These are phyloP conservation scores for Aspergillus nanangensis DNA, from an alignment of 495 filamentous ascomycete species.

Conservation along the genomic window DNA sequence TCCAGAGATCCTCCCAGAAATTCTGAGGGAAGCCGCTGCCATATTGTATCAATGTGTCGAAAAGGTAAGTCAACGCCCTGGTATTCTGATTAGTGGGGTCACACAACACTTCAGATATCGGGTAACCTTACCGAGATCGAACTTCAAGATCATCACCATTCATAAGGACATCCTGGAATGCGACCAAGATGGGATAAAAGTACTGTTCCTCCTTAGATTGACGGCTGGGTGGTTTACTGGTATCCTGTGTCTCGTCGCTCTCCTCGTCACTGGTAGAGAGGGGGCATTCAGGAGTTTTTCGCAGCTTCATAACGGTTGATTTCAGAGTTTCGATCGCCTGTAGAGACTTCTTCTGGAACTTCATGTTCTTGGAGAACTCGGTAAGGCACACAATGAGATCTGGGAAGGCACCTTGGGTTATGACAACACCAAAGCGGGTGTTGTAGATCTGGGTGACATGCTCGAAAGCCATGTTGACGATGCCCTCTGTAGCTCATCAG, in stretches of 20 bases:
- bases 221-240: constrained; percentile 44
- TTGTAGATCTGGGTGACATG: constrained; percentile 98
- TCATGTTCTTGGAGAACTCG: constrained; percentile 96
- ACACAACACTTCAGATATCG: not conserved
- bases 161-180: constrained; percentile 98
- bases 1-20: constrained; percentile 98
- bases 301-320: constrained; percentile 86
- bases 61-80: constrained; percentile 91
- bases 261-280: constrained; percentile 56
- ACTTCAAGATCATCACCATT: constrained; percentile 98
- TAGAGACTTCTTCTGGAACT: constrained; percentile 95
- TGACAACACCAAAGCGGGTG: constrained; percentile 91
- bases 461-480: constrained; percentile 94
- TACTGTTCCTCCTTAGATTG: constrained; percentile 89
- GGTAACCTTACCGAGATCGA: constrained; percentile 54
- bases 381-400: constrained; percentile 95
- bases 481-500: constrained; percentile 59
- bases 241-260: constrained; percentile 36
- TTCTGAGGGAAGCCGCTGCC: constrained; percentile 88
- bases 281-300: constrained; percentile 92
- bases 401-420: constrained; percentile 93
- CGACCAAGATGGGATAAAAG: constrained; percentile 97
- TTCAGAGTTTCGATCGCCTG: constrained; percentile 95
- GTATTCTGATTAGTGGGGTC: constrained; percentile 2
- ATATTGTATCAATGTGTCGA: constrained; percentile 84